Evolutionary conservation across 306 rosid species (phyloP), one percentile per base, ranked within the genome.

Genomic region (Leucaena leucocephala): DNA sequence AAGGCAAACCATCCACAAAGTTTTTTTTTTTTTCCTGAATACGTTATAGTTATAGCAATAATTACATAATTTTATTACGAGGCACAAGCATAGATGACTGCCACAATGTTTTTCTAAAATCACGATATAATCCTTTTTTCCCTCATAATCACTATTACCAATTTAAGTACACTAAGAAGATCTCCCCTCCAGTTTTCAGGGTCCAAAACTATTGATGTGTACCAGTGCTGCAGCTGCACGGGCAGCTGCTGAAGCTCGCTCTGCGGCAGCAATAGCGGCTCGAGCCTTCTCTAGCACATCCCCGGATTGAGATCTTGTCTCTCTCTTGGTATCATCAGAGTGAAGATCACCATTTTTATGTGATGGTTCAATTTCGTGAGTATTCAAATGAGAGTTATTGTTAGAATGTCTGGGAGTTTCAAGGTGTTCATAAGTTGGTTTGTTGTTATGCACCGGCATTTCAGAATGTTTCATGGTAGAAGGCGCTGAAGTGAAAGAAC

Each of bases 241-340:
- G 70, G 98, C 99, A 74, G 91, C 89, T 8, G 94, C 91, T n/a
- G 97, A 43, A 64, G 98, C 99, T 6, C 89, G 96, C 76, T 95
- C 91, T 3, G 99, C 99, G 48, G 88, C 86, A 46, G 98, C 94
- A 78, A 95, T 91, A 79, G 99, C 98, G 21, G 87, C 91, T 64
- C 87, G 90, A 52, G 99, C 99, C 89, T 86, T 93, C 80, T 88
- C 93, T 57, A 95, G 72, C 78, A 90, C 82, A 76, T 91, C 93
- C 14, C 86, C 75, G 45, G 97, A 78, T 65, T 80, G 89, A 36
- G 80, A 72, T 76, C 80, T 83, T 33, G 83, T 77, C 87, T 83
- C 93, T 74, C 64, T 85, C 78, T 80, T 84, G 59, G 66, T 69
- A 70, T 87, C 84, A 33, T 48, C 68, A 42, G 85, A 81, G 42